phyloP scores from a whole-genome alignment of 768 basidiomycete species.

The Russula earlei region DNA sequence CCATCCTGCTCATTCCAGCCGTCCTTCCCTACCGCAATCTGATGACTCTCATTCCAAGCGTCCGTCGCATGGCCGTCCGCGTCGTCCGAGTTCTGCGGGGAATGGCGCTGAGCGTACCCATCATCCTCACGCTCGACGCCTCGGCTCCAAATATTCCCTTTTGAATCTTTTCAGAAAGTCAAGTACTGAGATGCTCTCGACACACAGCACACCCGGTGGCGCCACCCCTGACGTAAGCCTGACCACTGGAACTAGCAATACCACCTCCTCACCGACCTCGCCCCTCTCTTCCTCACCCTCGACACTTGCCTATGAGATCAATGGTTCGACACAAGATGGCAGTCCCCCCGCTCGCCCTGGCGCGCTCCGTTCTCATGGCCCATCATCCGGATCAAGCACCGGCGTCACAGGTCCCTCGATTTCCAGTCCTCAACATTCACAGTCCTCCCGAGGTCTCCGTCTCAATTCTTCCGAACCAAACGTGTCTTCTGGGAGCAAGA shows the following conservation, averaged over 20 bases:
- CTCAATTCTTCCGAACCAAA: constrained; percentile 7
- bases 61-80: constrained; percentile 27
- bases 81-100: constrained; percentile 57
- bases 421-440: not conserved
- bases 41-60: constrained; percentile 21
- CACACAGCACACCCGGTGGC: constrained; percentile 15
- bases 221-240: constrained; percentile 2
- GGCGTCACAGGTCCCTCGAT: not conserved
- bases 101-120: constrained; percentile 50
- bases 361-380: constrained; percentile 33
- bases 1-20: not conserved
- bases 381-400: constrained; percentile 25
- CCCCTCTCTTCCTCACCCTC: constrained; percentile 14
- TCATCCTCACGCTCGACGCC: constrained; percentile 31
- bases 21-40: constrained; percentile 3
- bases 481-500: not conserved
- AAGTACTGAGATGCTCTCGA: constrained; percentile 26
- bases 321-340: constrained; percentile 1
- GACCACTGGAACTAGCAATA: constrained; percentile 3
- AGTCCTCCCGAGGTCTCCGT: constrained; percentile 4
- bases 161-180: constrained; percentile 65
- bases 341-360: constrained; percentile 30
- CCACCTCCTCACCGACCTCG: constrained; percentile 8
- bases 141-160: constrained; percentile 66
- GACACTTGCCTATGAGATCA: constrained; percentile 2